phyloP scores from a whole-genome alignment of 306 rosid genomes.

The Castanea crenata region DNA sequence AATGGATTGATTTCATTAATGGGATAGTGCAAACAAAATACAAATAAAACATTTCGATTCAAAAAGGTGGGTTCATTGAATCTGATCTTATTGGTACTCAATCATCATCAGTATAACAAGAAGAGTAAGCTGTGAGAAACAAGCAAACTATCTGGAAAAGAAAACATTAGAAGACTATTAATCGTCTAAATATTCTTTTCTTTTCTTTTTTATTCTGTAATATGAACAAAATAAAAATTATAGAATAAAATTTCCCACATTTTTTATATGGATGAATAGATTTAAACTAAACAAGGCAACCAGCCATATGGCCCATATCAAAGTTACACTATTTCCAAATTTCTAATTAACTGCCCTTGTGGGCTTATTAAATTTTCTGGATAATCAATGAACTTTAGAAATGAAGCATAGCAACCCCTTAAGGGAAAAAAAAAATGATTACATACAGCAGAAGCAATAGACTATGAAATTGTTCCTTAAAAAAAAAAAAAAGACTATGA shows the following conservation, averaged over 20 bases:
- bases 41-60: not conserved
- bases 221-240: not conserved
- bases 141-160: not conserved
- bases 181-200: not conserved
- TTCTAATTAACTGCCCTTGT: not conserved
- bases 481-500: too few species aligned
- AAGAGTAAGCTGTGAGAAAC: not conserved
- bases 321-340: not conserved
- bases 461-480: not conserved
- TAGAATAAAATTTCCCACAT: not conserved
- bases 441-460: not conserved
- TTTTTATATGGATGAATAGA: not conserved
- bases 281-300: not conserved
- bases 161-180: not conserved
- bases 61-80: conserved; percentile 18
- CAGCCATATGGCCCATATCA: not conserved
- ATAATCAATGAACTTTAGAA: not conserved
- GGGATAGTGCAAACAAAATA: not conserved
- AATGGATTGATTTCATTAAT: not conserved
- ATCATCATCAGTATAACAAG: not conserved
- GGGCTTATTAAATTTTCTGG: not conserved
- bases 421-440: not conserved
- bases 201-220: not conserved
- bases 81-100: conserved; percentile 3
- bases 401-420: not conserved